A percentile compares a stretch with the other conserved stretches of the same genome.
These are phyloP conservation scores for Picea sitchensis DNA, from an alignment of 75 land plant species.

Conservation along the genomic window DNA sequence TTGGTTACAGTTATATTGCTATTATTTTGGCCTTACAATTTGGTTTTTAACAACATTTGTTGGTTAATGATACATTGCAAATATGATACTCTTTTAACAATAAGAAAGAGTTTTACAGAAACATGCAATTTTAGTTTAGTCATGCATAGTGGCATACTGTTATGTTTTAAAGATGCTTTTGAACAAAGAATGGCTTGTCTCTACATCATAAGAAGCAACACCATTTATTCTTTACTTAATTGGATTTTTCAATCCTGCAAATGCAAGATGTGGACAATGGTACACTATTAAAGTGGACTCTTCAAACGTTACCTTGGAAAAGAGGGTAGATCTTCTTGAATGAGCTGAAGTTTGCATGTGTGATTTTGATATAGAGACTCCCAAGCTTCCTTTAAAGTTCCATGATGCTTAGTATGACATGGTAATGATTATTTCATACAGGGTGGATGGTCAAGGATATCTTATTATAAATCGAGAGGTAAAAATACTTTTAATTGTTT, in stretches of 20 bases:
- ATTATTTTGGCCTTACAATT: neutral
- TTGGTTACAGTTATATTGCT: neutral
- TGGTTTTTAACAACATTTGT: neutral
- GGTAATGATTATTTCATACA: slow-evolving; percentile 98
- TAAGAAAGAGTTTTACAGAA: neutral
- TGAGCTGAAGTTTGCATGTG: slow-evolving; percentile 96
- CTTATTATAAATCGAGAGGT: slow-evolving; percentile 96
- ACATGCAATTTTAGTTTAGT: neutral
- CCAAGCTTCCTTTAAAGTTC: slow-evolving; percentile 96
- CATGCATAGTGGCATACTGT: neutral
- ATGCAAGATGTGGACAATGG: slow-evolving; percentile 94
- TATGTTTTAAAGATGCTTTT: neutral
- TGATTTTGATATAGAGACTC: slow-evolving; percentile 99
- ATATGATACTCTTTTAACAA: neutral
- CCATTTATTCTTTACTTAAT: neutral
- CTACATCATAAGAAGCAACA: neutral
- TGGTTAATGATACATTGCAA: neutral
- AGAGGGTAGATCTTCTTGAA: slow-evolving; percentile 79
- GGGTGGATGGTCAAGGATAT: slow-evolving; percentile 96
- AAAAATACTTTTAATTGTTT: neutral
- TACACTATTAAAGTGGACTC: slow-evolving; percentile 83
- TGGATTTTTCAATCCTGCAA: slow-evolving; percentile 23
- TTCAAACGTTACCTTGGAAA: slow-evolving; percentile 57
- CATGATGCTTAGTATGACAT: slow-evolving; percentile 95
- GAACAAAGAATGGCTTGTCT: neutral